Evolutionary conservation across 768 basidiomycete genomes (phyloP), one percentile per base, ranked within the genome.

Genomic region (Boletus insuetus): DNA sequence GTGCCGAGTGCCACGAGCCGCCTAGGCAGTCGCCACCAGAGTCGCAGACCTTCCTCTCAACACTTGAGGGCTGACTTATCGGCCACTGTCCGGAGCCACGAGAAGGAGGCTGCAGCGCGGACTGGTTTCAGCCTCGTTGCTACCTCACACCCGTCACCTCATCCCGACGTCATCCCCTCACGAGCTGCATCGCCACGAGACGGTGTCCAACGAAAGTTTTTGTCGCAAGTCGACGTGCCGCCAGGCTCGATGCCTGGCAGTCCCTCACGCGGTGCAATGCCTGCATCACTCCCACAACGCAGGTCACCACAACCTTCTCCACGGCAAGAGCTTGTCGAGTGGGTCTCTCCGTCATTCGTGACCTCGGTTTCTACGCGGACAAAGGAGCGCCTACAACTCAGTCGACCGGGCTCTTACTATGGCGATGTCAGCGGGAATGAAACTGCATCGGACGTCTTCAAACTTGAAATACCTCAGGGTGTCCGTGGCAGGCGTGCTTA

Each of bases 371-470:
- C 68, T 38, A 19, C 53, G 12, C 64, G 64, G 64, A 55, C 54
- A 29, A 60, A 17, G 47, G 64, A 55, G 46, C 52, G 38, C 32
- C 20, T 31, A 42, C 61, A 49, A 41, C 54, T 51, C 51, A 51
- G 60, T 58, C 61, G 58, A 48, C 42, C 53, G 51, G 65, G 53
- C 54, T 67, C 56, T 63, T 64, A 47, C 62, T 50, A 60, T 58
- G 62, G 62, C 60, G 56, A 68, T 66, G 64, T 59, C 53, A 54
- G 52, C 68, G 68, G 68, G 69, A 69, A 69, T 69, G 68, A 69
- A 69, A 68, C 43, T 48, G 26, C 37, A 4, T 31, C 55, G 45
- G 56, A 49, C 46, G 51, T 29, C 40, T 57, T 58, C 35, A 47
- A 49, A 54, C 42, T 53, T 43, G 53, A 53, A 40, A 26, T 44